Evolutionary conservation across 2,329 filamentous ascomycete species (phyloP).

Genomic region (Neophaeococcomyces mojaviensis): DNA sequence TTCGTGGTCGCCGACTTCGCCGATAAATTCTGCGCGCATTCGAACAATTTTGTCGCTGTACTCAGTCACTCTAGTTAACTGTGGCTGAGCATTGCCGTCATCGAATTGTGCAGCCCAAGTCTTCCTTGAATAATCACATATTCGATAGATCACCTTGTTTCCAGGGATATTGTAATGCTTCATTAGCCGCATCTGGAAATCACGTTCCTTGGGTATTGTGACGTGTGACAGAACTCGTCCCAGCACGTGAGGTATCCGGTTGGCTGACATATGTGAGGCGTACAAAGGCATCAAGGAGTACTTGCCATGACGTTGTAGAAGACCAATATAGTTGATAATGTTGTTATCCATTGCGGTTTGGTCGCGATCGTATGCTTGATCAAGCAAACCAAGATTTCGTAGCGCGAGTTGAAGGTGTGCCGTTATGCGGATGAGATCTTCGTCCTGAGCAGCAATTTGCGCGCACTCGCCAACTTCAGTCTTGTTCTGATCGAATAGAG

Average conservation of each 20-base stretch:
- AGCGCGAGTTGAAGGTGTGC: slow-evolving; percentile 62
- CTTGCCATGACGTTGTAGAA: slow-evolving; percentile 63
- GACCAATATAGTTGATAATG: slow-evolving; percentile 72
- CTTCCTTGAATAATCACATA: slow-evolving; percentile 50
- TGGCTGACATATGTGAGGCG: slow-evolving; percentile 62
- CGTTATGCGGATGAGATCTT: slow-evolving; percentile 60
- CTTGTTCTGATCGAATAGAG: slow-evolving; percentile 30
- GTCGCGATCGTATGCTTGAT: slow-evolving; percentile 36
- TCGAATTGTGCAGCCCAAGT: slow-evolving; percentile 18
- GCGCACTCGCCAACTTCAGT: slow-evolving; percentile 35
- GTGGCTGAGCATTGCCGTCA: neutral
- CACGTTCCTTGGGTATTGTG: slow-evolving; percentile 56
- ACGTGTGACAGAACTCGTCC: slow-evolving; percentile 71
- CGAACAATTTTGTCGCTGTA: slow-evolving; percentile 26
- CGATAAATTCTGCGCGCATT: slow-evolving; percentile 66
- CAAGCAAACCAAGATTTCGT: slow-evolving; percentile 48
- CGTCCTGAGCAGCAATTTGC: slow-evolving; percentile 35
- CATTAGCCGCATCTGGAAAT: slow-evolving; percentile 66
- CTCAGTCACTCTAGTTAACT: slow-evolving; percentile 15
- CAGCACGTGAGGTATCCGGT: slow-evolving; percentile 59
- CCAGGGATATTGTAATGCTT: slow-evolving; percentile 65
- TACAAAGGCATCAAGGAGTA: slow-evolving; percentile 80
- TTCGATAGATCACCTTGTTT: slow-evolving; percentile 47
- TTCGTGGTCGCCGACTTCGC: slow-evolving; percentile 49
- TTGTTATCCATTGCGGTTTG: slow-evolving; percentile 61